These are phyloP conservation scores for Fusarium nurragi DNA, from an alignment of 2,329 filamentous ascomycete genomes.

Conservation along the genomic window DNA sequence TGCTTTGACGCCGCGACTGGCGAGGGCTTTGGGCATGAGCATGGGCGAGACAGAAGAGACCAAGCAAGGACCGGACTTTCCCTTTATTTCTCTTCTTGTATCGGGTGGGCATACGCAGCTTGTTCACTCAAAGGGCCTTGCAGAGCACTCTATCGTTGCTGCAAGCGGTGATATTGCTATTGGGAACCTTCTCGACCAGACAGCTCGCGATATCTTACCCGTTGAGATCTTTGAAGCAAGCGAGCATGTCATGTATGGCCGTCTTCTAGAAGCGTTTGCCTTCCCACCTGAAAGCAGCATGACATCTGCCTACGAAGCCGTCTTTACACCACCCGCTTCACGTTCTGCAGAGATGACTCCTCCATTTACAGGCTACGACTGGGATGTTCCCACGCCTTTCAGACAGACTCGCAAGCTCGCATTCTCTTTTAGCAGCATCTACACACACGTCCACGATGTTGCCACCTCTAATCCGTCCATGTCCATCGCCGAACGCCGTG, in stretches of 20 bases:
- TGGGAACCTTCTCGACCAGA: conserved; percentile 90
- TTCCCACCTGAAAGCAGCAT: conserved; percentile 59
- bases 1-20: conserved; percentile 84
- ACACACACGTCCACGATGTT: conserved; percentile 62
- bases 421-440: conserved; percentile 78
- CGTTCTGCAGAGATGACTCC: conserved; percentile 67
- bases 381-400: conserved; percentile 76
- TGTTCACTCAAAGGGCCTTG: conserved; percentile 74
- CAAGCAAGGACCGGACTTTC: conserved; percentile 68
- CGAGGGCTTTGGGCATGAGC: conserved; percentile 64
- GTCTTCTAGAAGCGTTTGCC: conserved; percentile 80
- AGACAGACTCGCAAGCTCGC: conserved; percentile 64
- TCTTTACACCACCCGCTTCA: conserved; percentile 67
- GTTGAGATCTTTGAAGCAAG: conserved; percentile 60
- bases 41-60: conserved; percentile 20
- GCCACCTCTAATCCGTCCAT: conserved; percentile 53
- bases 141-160: conserved; percentile 77
- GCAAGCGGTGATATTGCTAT: conserved; percentile 83
- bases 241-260: conserved; percentile 80
- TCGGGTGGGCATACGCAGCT: conserved; percentile 94
- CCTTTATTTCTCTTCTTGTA: conserved; percentile 87
- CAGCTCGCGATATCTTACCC: conserved; percentile 80
- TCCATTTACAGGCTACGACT: conserved; percentile 57
- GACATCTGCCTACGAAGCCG: conserved; percentile 46
- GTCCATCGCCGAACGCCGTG: conserved; percentile 67